These are phyloP conservation scores for Colletotrichum zoysiae DNA, from an alignment of 2,329 filamentous ascomycete genomes.

Conservation along the genomic window DNA sequence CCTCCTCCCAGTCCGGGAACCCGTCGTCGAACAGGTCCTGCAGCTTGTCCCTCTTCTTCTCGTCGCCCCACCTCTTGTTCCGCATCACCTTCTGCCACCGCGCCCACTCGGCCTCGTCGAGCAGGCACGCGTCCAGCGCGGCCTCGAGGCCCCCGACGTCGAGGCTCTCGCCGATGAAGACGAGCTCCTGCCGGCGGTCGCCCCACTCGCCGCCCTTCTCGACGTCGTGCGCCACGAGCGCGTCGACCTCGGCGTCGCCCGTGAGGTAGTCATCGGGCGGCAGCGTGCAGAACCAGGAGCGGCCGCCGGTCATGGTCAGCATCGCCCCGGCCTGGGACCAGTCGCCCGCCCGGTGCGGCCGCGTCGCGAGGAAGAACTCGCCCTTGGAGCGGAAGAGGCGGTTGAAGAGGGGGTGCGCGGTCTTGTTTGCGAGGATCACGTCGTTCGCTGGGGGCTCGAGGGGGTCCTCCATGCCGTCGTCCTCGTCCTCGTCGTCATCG, in stretches of 20 bases:
- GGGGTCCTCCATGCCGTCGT: constrained; percentile 44
- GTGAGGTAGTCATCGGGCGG: constrained; percentile 64
- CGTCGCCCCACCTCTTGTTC: constrained; percentile 50
- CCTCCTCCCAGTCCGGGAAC: constrained; percentile 67
- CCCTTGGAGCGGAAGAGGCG: constrained; percentile 74
- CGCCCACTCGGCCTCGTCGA: constrained; percentile 70
- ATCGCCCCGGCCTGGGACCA: constrained; percentile 76
- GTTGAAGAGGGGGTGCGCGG: constrained; percentile 63
- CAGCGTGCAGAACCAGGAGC: constrained; percentile 71
- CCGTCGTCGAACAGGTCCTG: constrained; percentile 68
- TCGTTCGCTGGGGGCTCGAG: constrained; percentile 54
- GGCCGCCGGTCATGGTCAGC: constrained; percentile 69
- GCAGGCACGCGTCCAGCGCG: constrained; percentile 70
- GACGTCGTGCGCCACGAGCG: constrained; percentile 63
- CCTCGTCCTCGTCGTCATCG: constrained; percentile 44
- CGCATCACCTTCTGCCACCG: constrained; percentile 67
- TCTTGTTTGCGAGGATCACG: constrained; percentile 67
- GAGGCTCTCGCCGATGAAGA: constrained; percentile 78
- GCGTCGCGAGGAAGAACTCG: constrained; percentile 70
- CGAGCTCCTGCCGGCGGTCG: constrained; percentile 77
- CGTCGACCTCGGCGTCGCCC: constrained; percentile 60
- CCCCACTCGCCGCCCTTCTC: constrained; percentile 72
- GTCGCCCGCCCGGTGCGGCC: constrained; percentile 66
- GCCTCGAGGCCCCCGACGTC: constrained; percentile 63
- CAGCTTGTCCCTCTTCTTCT: constrained; percentile 60